Base-by-base conservation (phyloP, 202 grass and related monocot species). In the Saccharum hybrid region DNA sequence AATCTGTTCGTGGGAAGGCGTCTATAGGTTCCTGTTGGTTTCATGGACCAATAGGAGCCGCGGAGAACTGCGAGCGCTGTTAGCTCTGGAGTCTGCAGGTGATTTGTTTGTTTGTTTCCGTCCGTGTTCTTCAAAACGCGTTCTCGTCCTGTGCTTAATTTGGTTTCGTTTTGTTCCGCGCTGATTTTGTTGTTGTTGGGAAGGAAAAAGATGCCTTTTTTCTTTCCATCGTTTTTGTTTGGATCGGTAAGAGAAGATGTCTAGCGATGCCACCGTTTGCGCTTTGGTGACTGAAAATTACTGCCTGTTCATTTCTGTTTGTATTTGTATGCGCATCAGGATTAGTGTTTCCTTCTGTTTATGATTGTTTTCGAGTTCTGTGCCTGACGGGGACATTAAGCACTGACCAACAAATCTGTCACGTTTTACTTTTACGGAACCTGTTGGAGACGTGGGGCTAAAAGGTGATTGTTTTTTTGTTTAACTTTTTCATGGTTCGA, bases 1-100 rank as follows among this genome's bases (percentile, higher is more conserved):
- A 69, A 80, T 7, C 84, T 87, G 75, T 87, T 87, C 8, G 69
- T 40, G 3, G 73, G 33, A 86, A 89, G 66, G 66, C 62, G 16
- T 36, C 59, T 2, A 71, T 13, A 30, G 22, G 61, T 36, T 78
- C 61, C 38, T 42, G 28, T 21, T 62, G 10, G 3, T 5, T 67
- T 61, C 28, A 6, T 42, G 3, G 72, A 63, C 70, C 7, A 26
- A 7, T 8, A 36, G 18, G 54, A 78, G 33, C 10, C 8, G 12
- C 5, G 19, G 33, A 36, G 70, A 9, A 15, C 43, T 23, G 39
- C 39, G 13, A 68, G 4, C 46, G 59, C 26, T 34, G 23, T 63
- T 41, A 16, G 40, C 42, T 71, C 40, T 2, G 48, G 62, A 21
- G 6, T 68, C 45, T 10, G 26, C 49, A 81, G 51, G 54, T 57